phyloP scores from a whole-genome alignment of 2,329 filamentous ascomycete species.

The Pseudogymnoascus sp. region DNA sequence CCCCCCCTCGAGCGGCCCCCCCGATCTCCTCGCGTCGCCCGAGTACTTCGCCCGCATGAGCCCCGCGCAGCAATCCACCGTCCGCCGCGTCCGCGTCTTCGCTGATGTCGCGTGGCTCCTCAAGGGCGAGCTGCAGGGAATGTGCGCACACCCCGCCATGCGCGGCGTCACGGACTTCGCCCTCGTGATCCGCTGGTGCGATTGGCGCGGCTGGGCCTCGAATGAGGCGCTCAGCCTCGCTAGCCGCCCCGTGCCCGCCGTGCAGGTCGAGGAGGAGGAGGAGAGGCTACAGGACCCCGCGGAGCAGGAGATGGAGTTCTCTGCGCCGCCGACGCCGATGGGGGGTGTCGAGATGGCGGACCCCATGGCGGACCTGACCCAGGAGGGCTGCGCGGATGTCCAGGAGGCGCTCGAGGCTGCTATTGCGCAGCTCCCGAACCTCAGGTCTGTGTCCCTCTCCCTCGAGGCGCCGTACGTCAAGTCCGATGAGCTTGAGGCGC shows the following conservation, averaged over 20 bases:
- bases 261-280: not conserved
- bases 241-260: not conserved
- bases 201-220: slow-evolving; percentile 4
- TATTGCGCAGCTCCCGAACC: not conserved
- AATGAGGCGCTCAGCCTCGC: not conserved
- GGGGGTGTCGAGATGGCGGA: not conserved
- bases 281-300: not conserved
- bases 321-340: not conserved
- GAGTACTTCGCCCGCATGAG: not conserved
- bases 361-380: not conserved
- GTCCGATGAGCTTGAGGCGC: not conserved
- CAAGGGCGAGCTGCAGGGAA: not conserved
- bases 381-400: not conserved
- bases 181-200: not conserved
- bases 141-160: not conserved
- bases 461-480: slow-evolving; percentile 2
- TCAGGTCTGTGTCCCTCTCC: not conserved
- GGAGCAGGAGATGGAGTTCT: slow-evolving; percentile 1
- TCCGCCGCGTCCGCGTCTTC: not conserved
- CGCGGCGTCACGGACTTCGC: not conserved
- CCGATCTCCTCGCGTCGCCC: not conserved
- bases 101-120: not conserved
- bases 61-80: not conserved
- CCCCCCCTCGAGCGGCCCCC: not conserved
- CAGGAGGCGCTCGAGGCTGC: not conserved